Base-by-base conservation (phyloP, 257 asterid genomes). In the Perilla frutescens region DNA sequence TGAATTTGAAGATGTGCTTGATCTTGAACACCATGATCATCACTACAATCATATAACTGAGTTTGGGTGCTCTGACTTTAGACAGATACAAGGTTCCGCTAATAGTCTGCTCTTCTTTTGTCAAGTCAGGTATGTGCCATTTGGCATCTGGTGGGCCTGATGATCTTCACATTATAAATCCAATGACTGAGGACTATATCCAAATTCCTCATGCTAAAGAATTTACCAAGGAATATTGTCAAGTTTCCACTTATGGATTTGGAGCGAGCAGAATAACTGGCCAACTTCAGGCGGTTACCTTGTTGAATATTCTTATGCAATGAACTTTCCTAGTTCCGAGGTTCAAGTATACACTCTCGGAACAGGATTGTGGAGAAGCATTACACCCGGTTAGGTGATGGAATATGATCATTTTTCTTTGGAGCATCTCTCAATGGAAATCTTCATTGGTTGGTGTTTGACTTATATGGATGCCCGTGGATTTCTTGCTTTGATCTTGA, bases 281-380 rank as follows among this genome's bases (percentile, higher is more conserved):
- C 36, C 74, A 75, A 7, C 55, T 78, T 43, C 78, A 82, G 73
- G 72, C 78, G 39, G 79, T 82, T 1, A 48, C n/a, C n/a, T n/a
- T n/a, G n/a, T n/a, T n/a, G n/a, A n/a, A n/a, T n/a, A n/a, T n/a
- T n/a, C n/a, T n/a, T n/a, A n/a, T n/a, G n/a, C n/a, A n/a, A n/a
- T n/a, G n/a, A n/a, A n/a, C n/a, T n/a, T n/a, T n/a, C n/a, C n/a
- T n/a, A n/a, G n/a, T n/a, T n/a, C 80, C 4, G 66, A 58, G 4
- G 78, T 84, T 50, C 65, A 61, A 2, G 78, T 82, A 59, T 82
- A 82, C 72, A 75, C 89, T 4, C 76, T 84, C 15, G 89, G 87
- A 62, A 76, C 79, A 45, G 81, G 80, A 5, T 66, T 74, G 0
- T 84, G 89, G 85, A 61, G 80, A 62, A 66, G 41, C 5, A 68